Evolutionary conservation across 2,329 filamentous ascomycete genomes (phyloP), one percentile per base, ranked within the genome.

Genomic region (Fusarium sp.): DNA sequence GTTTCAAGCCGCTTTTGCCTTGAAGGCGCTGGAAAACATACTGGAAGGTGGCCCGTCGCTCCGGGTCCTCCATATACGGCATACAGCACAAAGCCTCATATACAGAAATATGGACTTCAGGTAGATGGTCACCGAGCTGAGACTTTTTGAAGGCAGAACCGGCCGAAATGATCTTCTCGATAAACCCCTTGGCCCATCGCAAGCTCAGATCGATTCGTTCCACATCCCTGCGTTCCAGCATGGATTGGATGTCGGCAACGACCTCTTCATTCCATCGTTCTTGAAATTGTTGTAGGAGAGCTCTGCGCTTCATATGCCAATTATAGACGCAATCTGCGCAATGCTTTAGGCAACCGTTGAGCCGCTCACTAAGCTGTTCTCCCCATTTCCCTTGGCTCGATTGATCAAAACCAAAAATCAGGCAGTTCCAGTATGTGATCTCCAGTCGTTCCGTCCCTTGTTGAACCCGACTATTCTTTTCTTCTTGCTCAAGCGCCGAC

Each of bases 51-150:
- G 77, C 72, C 5, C 85, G 82, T 68, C 84, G 84, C 6, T 84
- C 83, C 2, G 85, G 82, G n/a, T 83, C 71, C 43, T 80, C 85
- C 64, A 98, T 84, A 76, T 97, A 93, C 2, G 91, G 86, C 70
- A 94, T 89, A 78, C 92, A 97, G 77, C 94, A 97, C 52, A 98
- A 82, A 0, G 92, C 91, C 78, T 98, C 95, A 74, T 97, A 97
- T 29, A 98, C 88, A 13, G 93, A 91, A 61, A 96, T 87, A 50
- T 97, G 87, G 9, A 93, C 89, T 28, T 87, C 82, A 3, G 86
- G 81, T 28, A 86, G 80, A 9, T 84, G 77, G 21, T 81, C 80
- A 15, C 82, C 83, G 37, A 87, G 80, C 53, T 82, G 81, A 0
- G 80, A 74, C 39, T 84, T 83, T 46, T 81, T 83, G 76, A 87